A percentile compares a stretch with the other conserved stretches of the same genome.
These are phyloP conservation scores for Nannochloropsis oceanica DNA, from an alignment of 108 stramenopile genomes.

Conservation along the genomic window DNA sequence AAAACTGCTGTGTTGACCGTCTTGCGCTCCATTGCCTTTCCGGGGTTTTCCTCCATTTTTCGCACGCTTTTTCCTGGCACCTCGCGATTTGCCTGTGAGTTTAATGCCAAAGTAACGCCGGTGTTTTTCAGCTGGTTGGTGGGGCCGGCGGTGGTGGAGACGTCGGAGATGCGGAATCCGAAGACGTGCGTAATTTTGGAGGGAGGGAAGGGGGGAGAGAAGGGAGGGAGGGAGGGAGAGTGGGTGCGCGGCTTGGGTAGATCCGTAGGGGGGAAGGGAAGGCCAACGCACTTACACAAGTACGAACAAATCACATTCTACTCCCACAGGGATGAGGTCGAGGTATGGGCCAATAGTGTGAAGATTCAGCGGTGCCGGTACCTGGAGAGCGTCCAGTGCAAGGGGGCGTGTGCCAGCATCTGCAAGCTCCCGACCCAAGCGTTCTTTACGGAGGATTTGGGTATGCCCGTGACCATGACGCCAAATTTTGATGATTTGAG, in stretches of 20 bases:
- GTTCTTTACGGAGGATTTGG: constrained; percentile 28
- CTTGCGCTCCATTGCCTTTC: background rate
- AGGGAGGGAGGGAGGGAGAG: background rate
- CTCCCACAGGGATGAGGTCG: background rate
- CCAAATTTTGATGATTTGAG: constrained; percentile 18
- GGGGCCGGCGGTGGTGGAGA: background rate
- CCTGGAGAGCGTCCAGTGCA: constrained; percentile 35
- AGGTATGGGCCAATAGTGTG: constrained; percentile 19
- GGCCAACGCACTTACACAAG: too few relatives aligned
- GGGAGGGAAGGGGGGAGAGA: background rate
- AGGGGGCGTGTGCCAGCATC: constrained; percentile 37
- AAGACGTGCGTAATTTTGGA: background rate
- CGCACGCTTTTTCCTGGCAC: background rate
- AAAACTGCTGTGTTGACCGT: background rate
- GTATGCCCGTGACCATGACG: constrained; percentile 18
- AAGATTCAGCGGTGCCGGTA: constrained; percentile 33
- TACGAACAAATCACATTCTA: background rate
- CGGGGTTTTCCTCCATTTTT: background rate
- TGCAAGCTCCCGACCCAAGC: constrained; percentile 37
- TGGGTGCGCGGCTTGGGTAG: background rate
- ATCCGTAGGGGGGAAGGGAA: too few relatives aligned
- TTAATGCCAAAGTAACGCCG: background rate
- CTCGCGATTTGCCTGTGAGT: background rate
- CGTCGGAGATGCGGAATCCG: background rate
- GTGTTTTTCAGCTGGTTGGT: background rate